Evolutionary conservation across 2,329 filamentous ascomycete species (phyloP).

Genomic region (Akanthomyces lecanii): DNA sequence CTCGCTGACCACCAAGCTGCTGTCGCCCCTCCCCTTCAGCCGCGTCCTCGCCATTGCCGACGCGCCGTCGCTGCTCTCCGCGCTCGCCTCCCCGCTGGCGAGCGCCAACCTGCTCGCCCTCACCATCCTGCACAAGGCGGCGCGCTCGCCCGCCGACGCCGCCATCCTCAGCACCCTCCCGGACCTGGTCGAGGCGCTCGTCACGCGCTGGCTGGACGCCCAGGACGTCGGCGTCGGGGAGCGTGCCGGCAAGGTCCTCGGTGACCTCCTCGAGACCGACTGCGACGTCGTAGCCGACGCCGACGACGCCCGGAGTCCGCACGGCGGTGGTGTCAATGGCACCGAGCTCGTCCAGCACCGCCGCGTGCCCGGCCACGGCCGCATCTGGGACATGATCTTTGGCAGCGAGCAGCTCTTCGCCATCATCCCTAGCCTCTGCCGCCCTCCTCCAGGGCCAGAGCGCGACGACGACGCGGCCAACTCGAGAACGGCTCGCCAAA

Average conservation of each 20-base stretch:
- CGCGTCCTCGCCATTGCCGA: constrained; percentile 49
- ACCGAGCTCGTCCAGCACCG: constrained; percentile 36
- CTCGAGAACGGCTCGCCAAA: constrained; percentile 33
- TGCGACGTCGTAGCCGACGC: constrained; percentile 37
- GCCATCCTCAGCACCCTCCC: constrained; percentile 48
- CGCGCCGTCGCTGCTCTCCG: constrained; percentile 46
- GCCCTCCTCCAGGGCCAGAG: constrained; percentile 27
- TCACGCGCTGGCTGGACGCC: constrained; percentile 39
- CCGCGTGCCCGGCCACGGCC: constrained; percentile 44
- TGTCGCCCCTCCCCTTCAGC: constrained; percentile 49
- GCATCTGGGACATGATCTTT: constrained; percentile 52
- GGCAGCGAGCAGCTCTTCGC: constrained; percentile 40
- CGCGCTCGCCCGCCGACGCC: constrained; percentile 43
- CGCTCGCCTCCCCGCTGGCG: constrained; percentile 50
- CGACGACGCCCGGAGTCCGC: constrained; percentile 15
- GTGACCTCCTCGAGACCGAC: constrained; percentile 53
- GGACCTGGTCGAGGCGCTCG: constrained; percentile 43
- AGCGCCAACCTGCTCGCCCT: constrained; percentile 57
- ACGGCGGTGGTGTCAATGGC: constrained; percentile 23
- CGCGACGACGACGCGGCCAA: not conserved
- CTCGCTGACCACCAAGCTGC: constrained; percentile 51
- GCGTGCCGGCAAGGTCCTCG: constrained; percentile 46
- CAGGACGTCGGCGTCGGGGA: constrained; percentile 32
- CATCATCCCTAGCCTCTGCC: constrained; percentile 37
- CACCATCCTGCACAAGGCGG: constrained; percentile 52